phyloP scores from a whole-genome alignment of 1,284 basidiomycete species.

The Vanrija pseudolonga region DNA sequence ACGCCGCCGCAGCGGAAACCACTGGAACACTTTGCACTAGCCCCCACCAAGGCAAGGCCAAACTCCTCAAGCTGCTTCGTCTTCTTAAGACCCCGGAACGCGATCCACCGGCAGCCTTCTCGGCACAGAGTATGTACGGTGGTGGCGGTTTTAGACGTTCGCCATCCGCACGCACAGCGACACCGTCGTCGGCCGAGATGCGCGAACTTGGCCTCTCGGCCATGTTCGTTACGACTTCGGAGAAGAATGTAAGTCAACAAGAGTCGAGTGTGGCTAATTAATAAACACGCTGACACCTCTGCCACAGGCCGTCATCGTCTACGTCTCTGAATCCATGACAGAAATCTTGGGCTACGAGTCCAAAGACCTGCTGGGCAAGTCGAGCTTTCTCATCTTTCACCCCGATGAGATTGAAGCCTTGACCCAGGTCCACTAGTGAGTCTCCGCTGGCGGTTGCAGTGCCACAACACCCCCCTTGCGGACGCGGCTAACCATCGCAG shows the following conservation, averaged over 20 bases:
- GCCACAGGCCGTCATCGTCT: constrained; percentile 25
- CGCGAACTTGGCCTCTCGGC: constrained; percentile 18
- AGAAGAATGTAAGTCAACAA: constrained; percentile 17
- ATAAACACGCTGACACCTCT: constrained; percentile 6
- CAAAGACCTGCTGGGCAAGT: constrained; percentile 30
- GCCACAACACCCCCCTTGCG: no score
- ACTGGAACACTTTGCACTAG: no score
- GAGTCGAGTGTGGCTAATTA: neutral
- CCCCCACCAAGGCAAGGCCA: no score
- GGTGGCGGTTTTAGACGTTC: no score
- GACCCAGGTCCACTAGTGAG: constrained; percentile 36
- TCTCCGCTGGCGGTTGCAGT: neutral
- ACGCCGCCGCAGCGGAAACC: no score
- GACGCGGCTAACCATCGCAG: constrained; percentile 13
- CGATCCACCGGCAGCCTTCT: no score
- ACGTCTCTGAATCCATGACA: constrained; percentile 33
- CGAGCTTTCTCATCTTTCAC: constrained; percentile 34
- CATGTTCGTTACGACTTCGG: constrained; percentile 15
- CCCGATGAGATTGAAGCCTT: constrained; percentile 36
- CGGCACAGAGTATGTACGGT: no score
- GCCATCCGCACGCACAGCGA: neutral
- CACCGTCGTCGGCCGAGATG: neutral
- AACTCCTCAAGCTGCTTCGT: no score
- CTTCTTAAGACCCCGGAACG: no score
- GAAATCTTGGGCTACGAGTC: constrained; percentile 40